These are phyloP conservation scores for Pythium sukuiense DNA, from an alignment of 352 stramenopile species.

Conservation along the genomic window DNA sequence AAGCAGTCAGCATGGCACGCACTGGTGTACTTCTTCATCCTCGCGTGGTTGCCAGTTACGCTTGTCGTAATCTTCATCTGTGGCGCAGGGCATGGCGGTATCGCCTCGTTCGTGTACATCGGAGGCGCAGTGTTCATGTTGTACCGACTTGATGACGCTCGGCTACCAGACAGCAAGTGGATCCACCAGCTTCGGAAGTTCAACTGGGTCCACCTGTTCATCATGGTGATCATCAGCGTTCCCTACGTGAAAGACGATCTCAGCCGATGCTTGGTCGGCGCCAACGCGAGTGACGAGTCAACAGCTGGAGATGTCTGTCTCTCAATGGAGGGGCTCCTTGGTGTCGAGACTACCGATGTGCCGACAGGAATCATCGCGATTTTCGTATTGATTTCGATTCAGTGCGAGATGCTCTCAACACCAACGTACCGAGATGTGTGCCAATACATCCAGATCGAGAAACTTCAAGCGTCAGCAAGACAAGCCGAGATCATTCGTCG, in stretches of 20 bases:
- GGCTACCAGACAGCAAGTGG: slow-evolving; percentile 54
- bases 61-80: slow-evolving; percentile 76
- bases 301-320: slow-evolving; percentile 45
- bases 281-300: slow-evolving; percentile 9
- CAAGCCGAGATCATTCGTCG: slow-evolving; percentile 63
- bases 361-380: slow-evolving; percentile 74
- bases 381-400: slow-evolving; percentile 83
- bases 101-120: slow-evolving; percentile 80
- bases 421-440: slow-evolving; percentile 62
- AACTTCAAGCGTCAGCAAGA: slow-evolving; percentile 43
- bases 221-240: slow-evolving; percentile 70
- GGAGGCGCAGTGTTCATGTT: slow-evolving; percentile 68
- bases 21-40: slow-evolving; percentile 61
- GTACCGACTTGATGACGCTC: slow-evolving; percentile 72
- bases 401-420: slow-evolving; percentile 71
- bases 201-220: slow-evolving; percentile 83
- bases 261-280: slow-evolving; percentile 49
- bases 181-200: slow-evolving; percentile 76
- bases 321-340: slow-evolving; percentile 67
- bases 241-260: slow-evolving; percentile 59
- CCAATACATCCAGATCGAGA: slow-evolving; percentile 48
- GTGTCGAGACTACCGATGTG: slow-evolving; percentile 49
- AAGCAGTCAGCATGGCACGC: slow-evolving; percentile 70
- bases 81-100: slow-evolving; percentile 63
- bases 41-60: slow-evolving; percentile 64